These are phyloP conservation scores for Puccinia novopanici DNA, from an alignment of 1,284 basidiomycete species.

Conservation along the genomic window DNA sequence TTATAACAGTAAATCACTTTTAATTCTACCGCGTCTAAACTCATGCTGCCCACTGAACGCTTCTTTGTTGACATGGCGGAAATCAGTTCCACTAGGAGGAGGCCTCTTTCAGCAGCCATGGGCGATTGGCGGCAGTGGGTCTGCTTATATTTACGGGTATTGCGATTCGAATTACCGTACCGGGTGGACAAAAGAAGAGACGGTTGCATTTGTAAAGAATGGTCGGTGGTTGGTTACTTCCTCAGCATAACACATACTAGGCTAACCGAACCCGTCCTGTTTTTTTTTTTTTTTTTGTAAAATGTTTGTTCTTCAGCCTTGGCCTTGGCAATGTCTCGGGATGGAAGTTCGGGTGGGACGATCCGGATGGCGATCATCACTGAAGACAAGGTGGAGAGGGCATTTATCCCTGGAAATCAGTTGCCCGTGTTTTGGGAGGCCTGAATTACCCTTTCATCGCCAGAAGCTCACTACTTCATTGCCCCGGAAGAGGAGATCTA, in stretches of 20 bases:
- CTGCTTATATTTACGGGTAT: conserved; percentile 97
- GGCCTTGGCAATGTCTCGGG: conserved; percentile 91
- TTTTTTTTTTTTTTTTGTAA: conserved; percentile 40
- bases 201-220: conserved; percentile 91
- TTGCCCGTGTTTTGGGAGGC: conserved; percentile 45
- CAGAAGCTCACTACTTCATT: background rate
- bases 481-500: too few species aligned
- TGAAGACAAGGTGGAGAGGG: conserved; percentile 81
- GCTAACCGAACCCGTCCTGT: background rate
- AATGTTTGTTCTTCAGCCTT: conserved; percentile 67
- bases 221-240: conserved; percentile 66
- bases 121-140: conserved; percentile 97
- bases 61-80: conserved; percentile 56
- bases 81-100: conserved; percentile 75
- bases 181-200: conserved; percentile 88
- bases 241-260: background rate
- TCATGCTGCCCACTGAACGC: conserved; percentile 56
- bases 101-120: conserved; percentile 92
- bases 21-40: conserved; percentile 55
- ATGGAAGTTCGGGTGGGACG: conserved; percentile 95
- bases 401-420: conserved; percentile 81
- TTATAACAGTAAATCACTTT: conserved; percentile 69
- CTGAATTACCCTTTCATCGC: background rate
- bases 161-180: conserved; percentile 97
- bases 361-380: conserved; percentile 97